These are phyloP conservation scores for Mycena amicta DNA, from an alignment of 768 basidiomycete genomes.

Conservation along the genomic window DNA sequence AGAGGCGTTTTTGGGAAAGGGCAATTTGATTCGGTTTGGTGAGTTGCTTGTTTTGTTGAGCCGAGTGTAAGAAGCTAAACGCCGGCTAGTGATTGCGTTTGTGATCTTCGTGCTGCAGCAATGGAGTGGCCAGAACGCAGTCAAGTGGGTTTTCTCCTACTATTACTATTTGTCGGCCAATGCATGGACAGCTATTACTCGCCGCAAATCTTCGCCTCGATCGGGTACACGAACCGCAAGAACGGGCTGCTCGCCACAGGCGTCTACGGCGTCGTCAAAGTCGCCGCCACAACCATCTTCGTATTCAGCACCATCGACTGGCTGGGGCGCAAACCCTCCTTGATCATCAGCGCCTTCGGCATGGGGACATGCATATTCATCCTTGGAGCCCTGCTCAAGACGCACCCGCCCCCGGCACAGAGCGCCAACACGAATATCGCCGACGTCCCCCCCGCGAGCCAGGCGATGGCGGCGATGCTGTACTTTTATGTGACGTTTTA, in stretches of 20 bases:
- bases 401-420: slow-evolving; percentile 57
- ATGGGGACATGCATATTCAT: slow-evolving; percentile 85
- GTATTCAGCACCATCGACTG: slow-evolving; percentile 66
- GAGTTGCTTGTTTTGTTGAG: background rate
- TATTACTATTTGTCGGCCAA: too few relatives aligned
- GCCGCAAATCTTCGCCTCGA: slow-evolving; percentile 71
- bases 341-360: slow-evolving; percentile 74
- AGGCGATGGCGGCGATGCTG: slow-evolving; percentile 67
- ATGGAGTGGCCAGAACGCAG: slow-evolving; percentile 84
- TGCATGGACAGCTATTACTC: slow-evolving; percentile 61
- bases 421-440: slow-evolving; percentile 28
- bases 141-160: slow-evolving; percentile 44
- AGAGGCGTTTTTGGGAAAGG: slow-evolving; percentile 80
- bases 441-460: slow-evolving; percentile 48
- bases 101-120: slow-evolving; percentile 80
- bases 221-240: slow-evolving; percentile 56
- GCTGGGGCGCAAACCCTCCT: slow-evolving; percentile 67
- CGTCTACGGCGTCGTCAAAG: slow-evolving; percentile 55
- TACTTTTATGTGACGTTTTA: slow-evolving; percentile 67
- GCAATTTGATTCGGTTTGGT: slow-evolving; percentile 76
- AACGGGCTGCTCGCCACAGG: slow-evolving; percentile 66
- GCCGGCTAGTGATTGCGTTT: slow-evolving; percentile 63
- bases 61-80: background rate
- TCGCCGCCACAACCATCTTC: slow-evolving; percentile 66
- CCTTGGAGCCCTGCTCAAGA: slow-evolving; percentile 82